phyloP scores from a whole-genome alignment of 1,284 basidiomycete genomes.

The Melampsora larici-populina region DNA sequence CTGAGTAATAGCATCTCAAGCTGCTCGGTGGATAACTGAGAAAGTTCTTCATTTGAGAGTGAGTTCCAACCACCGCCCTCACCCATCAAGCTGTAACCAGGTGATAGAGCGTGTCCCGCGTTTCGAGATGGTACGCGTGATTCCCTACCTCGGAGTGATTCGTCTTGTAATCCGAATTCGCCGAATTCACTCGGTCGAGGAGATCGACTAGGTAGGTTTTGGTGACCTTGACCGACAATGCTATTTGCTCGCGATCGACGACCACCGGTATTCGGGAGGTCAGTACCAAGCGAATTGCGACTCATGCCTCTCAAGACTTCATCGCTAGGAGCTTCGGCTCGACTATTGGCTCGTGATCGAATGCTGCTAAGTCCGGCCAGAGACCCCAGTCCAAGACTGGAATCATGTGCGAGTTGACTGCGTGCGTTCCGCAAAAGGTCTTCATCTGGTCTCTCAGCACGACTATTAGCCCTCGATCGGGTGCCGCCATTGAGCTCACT shows the following conservation, averaged over 20 bases:
- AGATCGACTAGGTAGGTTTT: constrained; percentile 5
- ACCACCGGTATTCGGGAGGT: constrained; percentile 20
- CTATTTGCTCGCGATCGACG: constrained; percentile 29
- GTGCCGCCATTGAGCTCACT: constrained; percentile 36
- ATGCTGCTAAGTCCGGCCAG: background rate
- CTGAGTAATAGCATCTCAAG: constrained; percentile 15
- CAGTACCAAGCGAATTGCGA: constrained; percentile 30
- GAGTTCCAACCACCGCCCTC: no score
- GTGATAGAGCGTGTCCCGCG: background rate
- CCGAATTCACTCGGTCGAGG: constrained; percentile 13
- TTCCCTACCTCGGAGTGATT: background rate
- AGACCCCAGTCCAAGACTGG: background rate
- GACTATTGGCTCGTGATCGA: constrained; percentile 17
- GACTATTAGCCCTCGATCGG: constrained; percentile 31
- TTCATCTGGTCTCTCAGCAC: constrained; percentile 11
- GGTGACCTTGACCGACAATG: background rate
- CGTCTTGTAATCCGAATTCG: background rate
- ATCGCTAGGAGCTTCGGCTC: constrained; percentile 8
- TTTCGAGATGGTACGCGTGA: constrained; percentile 16
- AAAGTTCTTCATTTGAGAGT: constrained; percentile 30
- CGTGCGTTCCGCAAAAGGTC: constrained; percentile 3
- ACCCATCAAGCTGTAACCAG: no score
- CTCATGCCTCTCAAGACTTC: constrained; percentile 5
- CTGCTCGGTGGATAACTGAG: constrained; percentile 30
- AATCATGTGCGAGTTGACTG: constrained; percentile 12